A percentile compares a stretch with the other conserved stretches of the same genome.
Conservation (phyloP, 169 alveolate species). For the Plasmodium sp. region DNA sequence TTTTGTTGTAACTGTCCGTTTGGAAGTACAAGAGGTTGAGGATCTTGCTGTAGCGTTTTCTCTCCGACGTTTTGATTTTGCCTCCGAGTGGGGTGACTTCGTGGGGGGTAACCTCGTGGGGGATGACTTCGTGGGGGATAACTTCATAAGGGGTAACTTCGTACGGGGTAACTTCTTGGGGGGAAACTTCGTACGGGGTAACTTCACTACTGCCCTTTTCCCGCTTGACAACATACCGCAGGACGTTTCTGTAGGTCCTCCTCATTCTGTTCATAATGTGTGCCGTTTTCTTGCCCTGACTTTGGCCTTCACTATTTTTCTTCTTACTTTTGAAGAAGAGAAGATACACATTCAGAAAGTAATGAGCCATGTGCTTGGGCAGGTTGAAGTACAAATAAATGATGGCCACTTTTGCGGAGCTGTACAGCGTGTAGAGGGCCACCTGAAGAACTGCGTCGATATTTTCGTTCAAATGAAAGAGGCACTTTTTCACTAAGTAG, state of each 20-base stretch:
- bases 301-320: not conserved
- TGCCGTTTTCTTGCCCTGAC: not conserved
- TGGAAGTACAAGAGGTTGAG: conserved; percentile 26
- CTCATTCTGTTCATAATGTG: conserved; percentile 20
- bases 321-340: conserved; percentile 37
- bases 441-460: conserved; percentile 20
- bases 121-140: not conserved
- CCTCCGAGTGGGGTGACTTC: not conserved
- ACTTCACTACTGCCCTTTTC: no score
- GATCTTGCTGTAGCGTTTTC: conserved; percentile 7
- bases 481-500: conserved; percentile 38
- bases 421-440: conserved; percentile 30
- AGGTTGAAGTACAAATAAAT: conserved; percentile 53
- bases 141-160: not conserved
- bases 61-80: conserved; percentile 1
- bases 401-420: conserved; percentile 23
- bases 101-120: not conserved
- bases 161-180: not conserved
- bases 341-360: conserved; percentile 33
- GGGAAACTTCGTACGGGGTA: not conserved
- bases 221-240: conserved; percentile 1
- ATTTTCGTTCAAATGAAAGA: conserved; percentile 47
- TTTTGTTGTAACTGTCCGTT: conserved; percentile 2
- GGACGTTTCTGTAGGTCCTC: conserved; percentile 17
- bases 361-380: conserved; percentile 38